Base-by-base conservation (phyloP, 331 rosid genomes). In the Quercus phellos region DNA sequence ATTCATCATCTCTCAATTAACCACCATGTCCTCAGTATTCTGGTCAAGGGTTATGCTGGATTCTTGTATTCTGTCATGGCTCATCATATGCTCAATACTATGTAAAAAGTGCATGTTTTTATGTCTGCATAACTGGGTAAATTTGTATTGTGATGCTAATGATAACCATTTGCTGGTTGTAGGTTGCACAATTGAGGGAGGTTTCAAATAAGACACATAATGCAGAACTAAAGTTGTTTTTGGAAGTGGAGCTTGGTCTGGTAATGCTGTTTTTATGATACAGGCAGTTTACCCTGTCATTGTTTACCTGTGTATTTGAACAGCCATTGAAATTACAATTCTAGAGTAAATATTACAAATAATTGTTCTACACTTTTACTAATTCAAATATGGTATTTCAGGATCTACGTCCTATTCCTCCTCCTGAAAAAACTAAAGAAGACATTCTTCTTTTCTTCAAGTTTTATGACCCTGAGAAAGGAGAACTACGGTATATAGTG, bases 401-500 rank as follows among this genome's bases (percentile, higher is more conserved):
- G 97, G 98, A 91, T 79, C 74, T 83, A 64, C 82, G 38, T 60
- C 90, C 97, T 64, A 74, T 91, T 76, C 74, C 89, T 81, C 98
- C 86, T 9, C 90, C 86, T 3, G 91, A 68, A 74, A 93, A 82
- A 83, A 78, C 87, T 21, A 91, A 88, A 85, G 97, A 93, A 26
- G 95, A 93, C 60, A 80, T 91, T 68, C 80, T 93, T 4, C 90
- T 91, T 34, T 93, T 93, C 86, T 88, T 93, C 77, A 93, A 93
- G 87, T 83, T 90, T 71, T 93, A 91, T 83, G 90, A 90, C 67
- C 97, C 95, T 70, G 85, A 86, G 63, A 83, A 75, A 77, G 80
- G 81, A 79, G 87, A 83, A 82, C 89, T 93, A 76, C 83, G 98
- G 98, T 93, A 89, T 12, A 4, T 35, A 3, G 64, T 34, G 43